Evolutionary conservation across 139 green algal genomes (phyloP).

Genomic region (Chlamydomonas applanata): DNA sequence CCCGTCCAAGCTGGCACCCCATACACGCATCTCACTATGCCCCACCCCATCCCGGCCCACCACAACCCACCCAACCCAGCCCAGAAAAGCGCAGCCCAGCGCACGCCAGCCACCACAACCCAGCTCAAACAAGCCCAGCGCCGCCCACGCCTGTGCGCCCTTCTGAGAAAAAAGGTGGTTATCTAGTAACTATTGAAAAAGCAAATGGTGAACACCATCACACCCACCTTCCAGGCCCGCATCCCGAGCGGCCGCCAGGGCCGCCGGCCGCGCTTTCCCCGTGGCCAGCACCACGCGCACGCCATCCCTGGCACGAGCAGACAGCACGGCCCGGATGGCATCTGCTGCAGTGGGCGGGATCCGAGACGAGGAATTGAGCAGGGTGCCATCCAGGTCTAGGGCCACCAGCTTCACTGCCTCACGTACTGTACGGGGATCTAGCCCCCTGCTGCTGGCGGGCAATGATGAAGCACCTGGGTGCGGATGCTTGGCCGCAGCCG

Average conservation of each 20-base stretch:
- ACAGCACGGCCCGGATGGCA: slow-evolving; percentile 64
- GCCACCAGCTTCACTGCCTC: slow-evolving; percentile 55
- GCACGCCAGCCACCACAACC: neutral
- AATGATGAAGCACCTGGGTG: too few relatives aligned
- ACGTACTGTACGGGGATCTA: neutral
- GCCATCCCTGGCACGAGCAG: slow-evolving; percentile 25
- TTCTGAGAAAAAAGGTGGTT: too few relatives aligned
- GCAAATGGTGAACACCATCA: neutral
- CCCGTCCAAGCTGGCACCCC: too few relatives aligned
- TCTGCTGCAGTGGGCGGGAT: slow-evolving; percentile 8
- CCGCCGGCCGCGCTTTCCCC: slow-evolving; percentile 91
- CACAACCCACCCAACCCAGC: neutral
- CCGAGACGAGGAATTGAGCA: slow-evolving; percentile 36
- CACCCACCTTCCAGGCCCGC: slow-evolving; percentile 67
- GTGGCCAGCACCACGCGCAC: slow-evolving; percentile 87
- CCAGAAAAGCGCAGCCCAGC: too few relatives aligned
- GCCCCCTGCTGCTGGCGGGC: neutral
- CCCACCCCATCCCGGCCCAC: too few relatives aligned
- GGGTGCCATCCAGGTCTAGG: slow-evolving; percentile 84
- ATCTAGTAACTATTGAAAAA: too few relatives aligned
- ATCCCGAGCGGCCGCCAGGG: slow-evolving; percentile 54
- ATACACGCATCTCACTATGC: too few relatives aligned
- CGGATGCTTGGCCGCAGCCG: neutral
- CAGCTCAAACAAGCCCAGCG: neutral
- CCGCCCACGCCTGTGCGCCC: too few relatives aligned